These are phyloP conservation scores for Hibiscus syriacus DNA, from an alignment of 345 rosid species.

Conservation along the genomic window DNA sequence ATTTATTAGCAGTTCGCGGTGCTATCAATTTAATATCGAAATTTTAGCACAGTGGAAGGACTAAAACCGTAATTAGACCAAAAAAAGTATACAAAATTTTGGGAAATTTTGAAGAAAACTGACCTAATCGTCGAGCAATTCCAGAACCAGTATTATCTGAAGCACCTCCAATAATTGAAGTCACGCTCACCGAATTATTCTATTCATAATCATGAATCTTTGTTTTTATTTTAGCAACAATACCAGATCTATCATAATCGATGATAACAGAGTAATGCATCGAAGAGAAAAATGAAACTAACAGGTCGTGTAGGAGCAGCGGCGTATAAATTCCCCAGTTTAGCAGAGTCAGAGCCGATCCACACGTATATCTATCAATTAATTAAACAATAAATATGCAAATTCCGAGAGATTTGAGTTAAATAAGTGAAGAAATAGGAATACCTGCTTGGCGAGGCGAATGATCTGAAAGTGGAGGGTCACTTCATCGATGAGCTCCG, in stretches of 20 bases:
- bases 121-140: slow-evolving; percentile 86
- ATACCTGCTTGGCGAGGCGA: slow-evolving; percentile 60
- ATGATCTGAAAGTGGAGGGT: slow-evolving; percentile 74
- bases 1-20: too few relatives aligned
- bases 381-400: not conserved
- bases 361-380: slow-evolving; percentile 61
- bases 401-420: not conserved
- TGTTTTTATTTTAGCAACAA: not conserved
- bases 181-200: slow-evolving; percentile 64
- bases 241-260: not conserved
- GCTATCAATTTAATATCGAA: too few relatives aligned
- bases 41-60: too few relatives aligned
- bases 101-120: not conserved
- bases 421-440: not conserved
- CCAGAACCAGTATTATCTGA: slow-evolving; percentile 88
- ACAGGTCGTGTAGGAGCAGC: slow-evolving; percentile 82
- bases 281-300: slow-evolving; percentile 4
- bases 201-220: slow-evolving; percentile 11
- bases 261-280: not conserved
- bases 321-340: slow-evolving; percentile 69
- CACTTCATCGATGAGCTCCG: slow-evolving; percentile 53
- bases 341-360: slow-evolving; percentile 68
- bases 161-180: slow-evolving; percentile 68
- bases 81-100: not conserved
- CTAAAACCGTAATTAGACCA: too few relatives aligned